phyloP scores from a whole-genome alignment of 768 basidiomycete genomes.

The Russula emetica region DNA sequence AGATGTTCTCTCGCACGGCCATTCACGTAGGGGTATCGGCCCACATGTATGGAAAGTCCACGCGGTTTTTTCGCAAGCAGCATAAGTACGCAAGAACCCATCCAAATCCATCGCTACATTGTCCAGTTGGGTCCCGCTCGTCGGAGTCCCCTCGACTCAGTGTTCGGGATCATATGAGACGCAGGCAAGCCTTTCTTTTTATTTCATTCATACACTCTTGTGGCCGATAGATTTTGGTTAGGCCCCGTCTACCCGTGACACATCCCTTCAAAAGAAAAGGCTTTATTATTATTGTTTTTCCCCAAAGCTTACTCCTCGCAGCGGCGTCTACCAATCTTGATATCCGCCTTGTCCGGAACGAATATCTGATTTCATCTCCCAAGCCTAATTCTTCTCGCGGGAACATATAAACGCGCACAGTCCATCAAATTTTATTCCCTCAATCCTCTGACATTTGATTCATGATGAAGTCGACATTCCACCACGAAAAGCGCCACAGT shows the following conservation, averaged over 20 bases:
- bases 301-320: slow-evolving; percentile 7
- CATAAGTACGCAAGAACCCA: not conserved
- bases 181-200: not conserved
- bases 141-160: not conserved
- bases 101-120: slow-evolving; percentile 1
- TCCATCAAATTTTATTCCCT: slow-evolving; percentile 1
- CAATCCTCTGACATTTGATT: slow-evolving; percentile 1
- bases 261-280: slow-evolving; percentile 12
- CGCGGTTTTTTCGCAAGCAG: not conserved
- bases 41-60: not conserved
- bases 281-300: slow-evolving; percentile 18
- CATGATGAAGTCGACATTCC: slow-evolving; percentile 13
- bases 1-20: not conserved
- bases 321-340: slow-evolving; percentile 23
- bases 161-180: not conserved
- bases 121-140: not conserved
- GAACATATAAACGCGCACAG: slow-evolving; percentile 24
- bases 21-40: not conserved
- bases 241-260: slow-evolving; percentile 6
- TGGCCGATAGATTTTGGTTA: slow-evolving; percentile 13
- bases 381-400: slow-evolving; percentile 16
- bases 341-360: slow-evolving; percentile 21
- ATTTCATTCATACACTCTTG: slow-evolving; percentile 1
- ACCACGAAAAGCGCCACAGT: slow-evolving; percentile 23
- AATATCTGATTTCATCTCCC: slow-evolving; percentile 25